Percentiles rank a stretch among this genome's conserved stretches.
These are phyloP conservation scores for Trametes villosa DNA, from an alignment of 768 basidiomycete genomes.

Conservation along the genomic window DNA sequence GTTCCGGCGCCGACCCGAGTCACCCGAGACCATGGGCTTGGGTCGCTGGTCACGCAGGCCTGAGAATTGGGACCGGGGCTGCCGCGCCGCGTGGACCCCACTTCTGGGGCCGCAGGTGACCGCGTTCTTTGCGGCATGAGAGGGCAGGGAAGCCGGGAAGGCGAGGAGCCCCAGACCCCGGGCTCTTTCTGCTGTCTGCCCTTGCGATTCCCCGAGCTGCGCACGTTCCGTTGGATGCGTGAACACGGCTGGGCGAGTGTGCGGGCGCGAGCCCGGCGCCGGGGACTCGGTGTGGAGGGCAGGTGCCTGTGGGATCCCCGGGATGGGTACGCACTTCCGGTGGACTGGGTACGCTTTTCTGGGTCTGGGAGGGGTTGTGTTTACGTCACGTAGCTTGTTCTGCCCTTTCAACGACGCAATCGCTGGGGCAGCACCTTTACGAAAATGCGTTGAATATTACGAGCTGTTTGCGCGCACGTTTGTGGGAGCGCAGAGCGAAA, in stretches of 20 bases:
- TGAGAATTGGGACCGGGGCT: background rate
- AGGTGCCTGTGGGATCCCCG: background rate
- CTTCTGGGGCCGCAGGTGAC: constrained; percentile 6
- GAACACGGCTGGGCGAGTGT: background rate
- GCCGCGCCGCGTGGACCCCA: background rate
- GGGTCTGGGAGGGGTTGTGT: background rate
- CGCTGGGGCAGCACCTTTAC: too few species aligned
- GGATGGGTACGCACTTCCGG: background rate
- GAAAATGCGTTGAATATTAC: too few species aligned
- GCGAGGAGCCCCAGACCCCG: background rate
- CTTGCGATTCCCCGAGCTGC: too few species aligned
- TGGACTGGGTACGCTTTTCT: background rate
- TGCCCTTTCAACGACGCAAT: too few species aligned
- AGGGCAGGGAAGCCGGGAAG: background rate
- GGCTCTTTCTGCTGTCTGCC: background rate
- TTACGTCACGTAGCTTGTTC: too few species aligned
- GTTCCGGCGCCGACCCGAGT: background rate
- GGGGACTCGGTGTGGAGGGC: constrained; percentile 5
- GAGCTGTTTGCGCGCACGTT: too few species aligned
- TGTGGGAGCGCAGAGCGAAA: too few species aligned
- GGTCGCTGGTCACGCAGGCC: background rate
- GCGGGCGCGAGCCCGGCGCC: constrained; percentile 1
- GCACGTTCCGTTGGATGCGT: too few species aligned
- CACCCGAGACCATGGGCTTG: background rate
- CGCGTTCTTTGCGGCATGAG: background rate